Conservation (phyloP, 345 rosid species). For the Ailanthus altissimus region DNA sequence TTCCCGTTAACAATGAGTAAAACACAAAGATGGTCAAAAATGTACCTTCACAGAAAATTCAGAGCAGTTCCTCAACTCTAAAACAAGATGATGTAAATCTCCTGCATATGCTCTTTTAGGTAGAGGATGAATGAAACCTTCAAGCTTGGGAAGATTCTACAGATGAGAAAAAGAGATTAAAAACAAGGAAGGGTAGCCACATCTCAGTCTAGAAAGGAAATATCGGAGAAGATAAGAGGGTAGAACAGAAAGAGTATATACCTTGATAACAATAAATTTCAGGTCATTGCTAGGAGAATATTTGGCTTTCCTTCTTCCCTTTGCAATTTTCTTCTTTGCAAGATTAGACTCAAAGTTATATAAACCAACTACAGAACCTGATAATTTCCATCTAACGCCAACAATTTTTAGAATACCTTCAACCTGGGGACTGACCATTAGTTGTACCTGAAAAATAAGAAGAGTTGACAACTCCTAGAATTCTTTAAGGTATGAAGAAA, state of each 20-base stretch:
- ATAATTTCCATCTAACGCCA: conserved; percentile 91
- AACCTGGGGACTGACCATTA: conserved; percentile 72
- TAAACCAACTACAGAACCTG: conserved; percentile 75
- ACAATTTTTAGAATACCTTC: conserved; percentile 87
- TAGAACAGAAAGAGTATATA: conserved; percentile 23
- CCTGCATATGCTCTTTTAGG: conserved; percentile 77
- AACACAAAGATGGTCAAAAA: conserved; percentile 13
- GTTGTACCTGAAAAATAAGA: conserved; percentile 63
- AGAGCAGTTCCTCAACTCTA: conserved; percentile 76
- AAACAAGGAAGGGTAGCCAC: neutral
- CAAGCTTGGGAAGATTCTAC: conserved; percentile 88
- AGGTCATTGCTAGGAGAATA: conserved; percentile 51
- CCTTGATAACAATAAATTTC: conserved; percentile 87
- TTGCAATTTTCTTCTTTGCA: conserved; percentile 49
- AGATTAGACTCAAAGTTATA: conserved; percentile 56
- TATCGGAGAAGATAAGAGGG: conserved; percentile 18
- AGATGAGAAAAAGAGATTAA: conserved; percentile 12
- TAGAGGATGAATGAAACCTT: conserved; percentile 60
- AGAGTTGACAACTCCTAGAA: conserved; percentile 10
- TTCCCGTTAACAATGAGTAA: neutral
- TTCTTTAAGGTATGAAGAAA: conserved; percentile 6
- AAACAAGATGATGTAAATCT: conserved; percentile 66
- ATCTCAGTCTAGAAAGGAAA: conserved; percentile 21
- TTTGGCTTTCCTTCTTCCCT: conserved; percentile 55
- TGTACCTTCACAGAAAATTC: conserved; percentile 73